Percentiles rank a stretch among this genome's conserved stretches.
phyloP scores from a whole-genome alignment of 805 yeast species.

The Candida pseudofarinosa region DNA sequence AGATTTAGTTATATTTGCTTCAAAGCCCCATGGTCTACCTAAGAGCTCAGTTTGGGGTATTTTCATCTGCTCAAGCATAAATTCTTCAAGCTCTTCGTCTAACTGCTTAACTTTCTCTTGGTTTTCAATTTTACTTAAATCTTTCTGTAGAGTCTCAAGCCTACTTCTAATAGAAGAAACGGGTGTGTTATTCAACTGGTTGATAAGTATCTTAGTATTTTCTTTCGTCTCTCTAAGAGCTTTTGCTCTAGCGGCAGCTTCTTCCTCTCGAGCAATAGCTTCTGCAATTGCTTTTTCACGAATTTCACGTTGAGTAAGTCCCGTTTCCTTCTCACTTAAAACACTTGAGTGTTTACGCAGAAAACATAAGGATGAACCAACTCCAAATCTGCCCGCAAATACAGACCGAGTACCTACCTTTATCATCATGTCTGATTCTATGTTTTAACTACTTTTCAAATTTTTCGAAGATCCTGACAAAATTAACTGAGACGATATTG shows the following conservation, averaged over 20 bases:
- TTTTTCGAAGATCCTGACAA: slow-evolving; percentile 8
- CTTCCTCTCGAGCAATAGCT: slow-evolving; percentile 42
- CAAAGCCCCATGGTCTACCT: slow-evolving; percentile 34
- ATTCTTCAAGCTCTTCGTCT: slow-evolving; percentile 38
- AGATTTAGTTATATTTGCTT: neutral
- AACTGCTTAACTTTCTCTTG: slow-evolving; percentile 33
- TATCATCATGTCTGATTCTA: neutral
- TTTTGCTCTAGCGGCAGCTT: slow-evolving; percentile 31
- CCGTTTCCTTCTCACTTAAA: slow-evolving; percentile 5
- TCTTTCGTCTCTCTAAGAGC: slow-evolving; percentile 29
- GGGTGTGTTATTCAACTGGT: slow-evolving; percentile 32
- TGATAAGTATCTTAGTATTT: slow-evolving; percentile 22
- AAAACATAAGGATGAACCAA: neutral
- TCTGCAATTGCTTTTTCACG: slow-evolving; percentile 41
- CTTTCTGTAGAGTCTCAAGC: slow-evolving; percentile 24
- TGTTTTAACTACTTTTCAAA: neutral
- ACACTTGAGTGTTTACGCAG: slow-evolving; percentile 1
- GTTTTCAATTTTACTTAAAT: slow-evolving; percentile 23
- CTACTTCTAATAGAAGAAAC: slow-evolving; percentile 25
- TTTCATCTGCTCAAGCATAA: slow-evolving; percentile 28
- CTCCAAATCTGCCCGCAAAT: neutral
- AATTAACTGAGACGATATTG: neutral
- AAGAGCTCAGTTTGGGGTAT: slow-evolving; percentile 26
- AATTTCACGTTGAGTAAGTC: slow-evolving; percentile 22
- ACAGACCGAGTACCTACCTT: neutral